Evolutionary conservation across 2,329 filamentous ascomycete genomes (phyloP).

Genomic region (Saccharata proteae): DNA sequence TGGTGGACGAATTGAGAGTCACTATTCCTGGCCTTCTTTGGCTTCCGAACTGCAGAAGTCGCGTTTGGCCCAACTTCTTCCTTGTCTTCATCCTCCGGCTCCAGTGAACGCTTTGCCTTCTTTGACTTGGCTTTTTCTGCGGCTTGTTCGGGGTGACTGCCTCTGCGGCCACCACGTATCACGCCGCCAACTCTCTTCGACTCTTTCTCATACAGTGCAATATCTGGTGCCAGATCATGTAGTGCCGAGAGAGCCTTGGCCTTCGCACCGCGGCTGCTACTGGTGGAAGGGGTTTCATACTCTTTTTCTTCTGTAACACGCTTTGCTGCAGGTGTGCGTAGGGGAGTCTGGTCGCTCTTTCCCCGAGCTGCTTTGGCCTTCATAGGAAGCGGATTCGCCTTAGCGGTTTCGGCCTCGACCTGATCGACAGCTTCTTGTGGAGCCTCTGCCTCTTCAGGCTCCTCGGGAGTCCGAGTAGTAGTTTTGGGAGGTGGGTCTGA

Average conservation of each 20-base stretch:
- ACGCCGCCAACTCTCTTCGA: conserved; percentile 66
- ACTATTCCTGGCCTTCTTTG: conserved; percentile 38
- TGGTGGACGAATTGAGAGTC: conserved; percentile 57
- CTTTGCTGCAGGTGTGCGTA: conserved; percentile 15
- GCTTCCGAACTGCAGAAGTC: conserved; percentile 49
- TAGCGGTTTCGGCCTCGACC: too few species aligned
- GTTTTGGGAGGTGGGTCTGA: neutral
- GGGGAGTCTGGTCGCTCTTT: conserved; percentile 1
- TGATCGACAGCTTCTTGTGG: too few species aligned
- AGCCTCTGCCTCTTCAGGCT: too few species aligned
- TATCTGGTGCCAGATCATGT: conserved; percentile 68
- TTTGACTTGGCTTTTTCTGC: conserved; percentile 21
- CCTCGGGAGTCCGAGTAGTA: too few species aligned
- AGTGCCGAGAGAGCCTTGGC: conserved; percentile 66
- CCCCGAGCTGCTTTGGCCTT: neutral
- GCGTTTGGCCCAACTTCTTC: conserved; percentile 35
- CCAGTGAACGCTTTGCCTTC: conserved; percentile 33
- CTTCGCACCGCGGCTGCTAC: conserved; percentile 76
- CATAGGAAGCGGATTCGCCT: conserved; percentile 1
- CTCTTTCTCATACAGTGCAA: conserved; percentile 86
- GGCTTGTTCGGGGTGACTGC: conserved; percentile 23
- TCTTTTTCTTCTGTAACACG: conserved; percentile 52
- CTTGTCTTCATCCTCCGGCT: conserved; percentile 23
- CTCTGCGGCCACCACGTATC: conserved; percentile 39
- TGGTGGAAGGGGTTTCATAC: conserved; percentile 68